These are phyloP conservation scores for Lanmaoa rubissima DNA, from an alignment of 768 basidiomycete species.

Conservation along the genomic window DNA sequence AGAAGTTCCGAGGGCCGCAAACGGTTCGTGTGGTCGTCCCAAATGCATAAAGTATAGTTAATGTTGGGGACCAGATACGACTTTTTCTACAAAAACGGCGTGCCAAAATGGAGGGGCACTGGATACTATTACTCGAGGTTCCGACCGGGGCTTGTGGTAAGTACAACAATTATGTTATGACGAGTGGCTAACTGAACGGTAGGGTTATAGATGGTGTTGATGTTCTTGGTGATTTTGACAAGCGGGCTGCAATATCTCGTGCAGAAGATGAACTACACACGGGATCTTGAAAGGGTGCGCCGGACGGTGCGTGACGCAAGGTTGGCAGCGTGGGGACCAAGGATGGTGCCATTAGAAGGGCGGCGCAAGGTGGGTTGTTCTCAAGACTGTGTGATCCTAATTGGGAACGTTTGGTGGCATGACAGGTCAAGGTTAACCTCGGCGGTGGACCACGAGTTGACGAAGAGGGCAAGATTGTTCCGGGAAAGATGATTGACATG, in stretches of 20 bases:
- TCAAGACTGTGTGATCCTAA: background rate
- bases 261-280: conserved; percentile 72
- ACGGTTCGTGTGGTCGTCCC: conserved; percentile 48
- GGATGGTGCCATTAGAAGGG: conserved; percentile 58
- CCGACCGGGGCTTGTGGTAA: conserved; percentile 84
- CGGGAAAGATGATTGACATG: conserved; percentile 68
- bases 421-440: conserved; percentile 69
- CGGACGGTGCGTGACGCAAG: conserved; percentile 60
- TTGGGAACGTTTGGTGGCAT: conserved; percentile 7
- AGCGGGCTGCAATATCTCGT: conserved; percentile 82
- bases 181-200: background rate
- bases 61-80: conserved; percentile 58
- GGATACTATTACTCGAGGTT: conserved; percentile 97
- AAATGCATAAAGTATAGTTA: background rate
- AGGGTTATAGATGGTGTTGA: conserved; percentile 59
- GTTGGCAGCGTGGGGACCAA: conserved; percentile 79
- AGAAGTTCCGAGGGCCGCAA: conserved; percentile 72
- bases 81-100: conserved; percentile 97
- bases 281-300: conserved; percentile 69
- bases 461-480: conserved; percentile 52
- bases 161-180: conserved; percentile 20
- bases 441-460: conserved; percentile 51
- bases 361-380: conserved; percentile 59
- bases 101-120: conserved; percentile 94
- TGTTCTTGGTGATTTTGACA: conserved; percentile 75